A percentile compares a stretch with the other conserved stretches of the same genome.
These are phyloP conservation scores for Fraxinus americana DNA, from an alignment of 257 asterid species.

Conservation along the genomic window DNA sequence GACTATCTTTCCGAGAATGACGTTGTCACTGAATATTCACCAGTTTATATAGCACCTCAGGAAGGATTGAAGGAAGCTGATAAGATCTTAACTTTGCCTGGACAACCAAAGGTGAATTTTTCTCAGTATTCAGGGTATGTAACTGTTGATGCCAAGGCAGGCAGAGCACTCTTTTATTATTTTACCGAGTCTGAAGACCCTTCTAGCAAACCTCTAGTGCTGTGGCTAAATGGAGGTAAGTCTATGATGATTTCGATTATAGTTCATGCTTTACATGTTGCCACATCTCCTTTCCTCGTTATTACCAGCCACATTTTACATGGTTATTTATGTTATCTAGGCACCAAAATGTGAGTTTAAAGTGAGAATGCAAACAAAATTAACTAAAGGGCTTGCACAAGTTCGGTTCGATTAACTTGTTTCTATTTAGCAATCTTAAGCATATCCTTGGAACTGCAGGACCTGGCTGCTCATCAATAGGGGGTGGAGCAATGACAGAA, in stretches of 20 bases:
- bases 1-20: neutral
- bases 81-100: conserved; percentile 30
- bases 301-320: neutral
- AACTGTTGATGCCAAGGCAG: conserved; percentile 33
- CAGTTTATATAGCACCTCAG: conserved; percentile 26
- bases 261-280: too few species aligned
- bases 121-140: conserved; percentile 44
- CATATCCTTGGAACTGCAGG: conserved; percentile 17
- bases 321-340: neutral
- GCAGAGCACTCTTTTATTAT: conserved; percentile 41
- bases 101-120: conserved; percentile 38
- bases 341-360: neutral
- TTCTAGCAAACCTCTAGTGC: conserved; percentile 37
- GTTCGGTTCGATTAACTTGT: neutral
- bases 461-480: conserved; percentile 50
- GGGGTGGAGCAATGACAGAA: conserved; percentile 38
- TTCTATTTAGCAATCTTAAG: neutral
- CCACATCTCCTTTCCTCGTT: too few species aligned
- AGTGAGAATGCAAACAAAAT: neutral
- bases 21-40: neutral
- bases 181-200: conserved; percentile 36
- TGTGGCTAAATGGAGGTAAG: conserved; percentile 49
- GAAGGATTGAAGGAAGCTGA: conserved; percentile 30
- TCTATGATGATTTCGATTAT: too few species aligned
- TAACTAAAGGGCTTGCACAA: neutral